Evolutionary conservation across 2,329 filamentous ascomycete species (phyloP), one percentile per base, ranked within the genome.

Genomic region (Xylariaceae sp.): DNA sequence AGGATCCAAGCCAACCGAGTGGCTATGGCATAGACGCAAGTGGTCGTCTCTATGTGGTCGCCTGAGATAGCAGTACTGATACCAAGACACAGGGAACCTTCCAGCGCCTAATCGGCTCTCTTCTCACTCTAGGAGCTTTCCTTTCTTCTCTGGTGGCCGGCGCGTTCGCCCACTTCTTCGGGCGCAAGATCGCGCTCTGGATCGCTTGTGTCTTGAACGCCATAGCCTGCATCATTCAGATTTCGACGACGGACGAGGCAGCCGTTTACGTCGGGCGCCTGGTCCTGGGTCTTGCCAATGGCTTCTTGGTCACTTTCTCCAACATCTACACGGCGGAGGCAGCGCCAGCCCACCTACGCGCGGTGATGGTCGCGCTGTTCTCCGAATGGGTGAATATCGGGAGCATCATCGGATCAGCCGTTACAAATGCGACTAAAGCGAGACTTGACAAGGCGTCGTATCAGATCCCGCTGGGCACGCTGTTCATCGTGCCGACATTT

Each of bases 101-200:
- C n/a, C 72, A 76, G 46, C 68, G 71, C 47, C 64, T 76, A 3
- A 75, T 76, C 48, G 67, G 67, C n/a, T 75, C 71, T 1, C 61
- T 77, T 12, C 59, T 76, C 19, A 75, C 68, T 7, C 60, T 77
- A 2, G 73, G 73, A 1, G 67, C 71, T 3, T 74, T 76, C 48
- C 40, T 74, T 13, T 73, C 69, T 4, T 72, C 71, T 2, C 63
- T 74, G 4, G 56, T 67, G 8, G 69, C 72, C 2, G 72, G 72
- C 6, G 50, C 63, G 1, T 74, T 76, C 46, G 67, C 68, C 4
- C 57, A 65, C 42, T 71, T 64, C 47, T 70, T 73, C 33, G 72
- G 72, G 19, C 68, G 72, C 40, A 64, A 61, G 29, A 54, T 58
- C 1, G 72, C 66, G 1, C 59, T 76, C 3, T 74, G 71, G 69